Conservation (phyloP, 345 rosid species). For the Anastatica hierochuntica region DNA sequence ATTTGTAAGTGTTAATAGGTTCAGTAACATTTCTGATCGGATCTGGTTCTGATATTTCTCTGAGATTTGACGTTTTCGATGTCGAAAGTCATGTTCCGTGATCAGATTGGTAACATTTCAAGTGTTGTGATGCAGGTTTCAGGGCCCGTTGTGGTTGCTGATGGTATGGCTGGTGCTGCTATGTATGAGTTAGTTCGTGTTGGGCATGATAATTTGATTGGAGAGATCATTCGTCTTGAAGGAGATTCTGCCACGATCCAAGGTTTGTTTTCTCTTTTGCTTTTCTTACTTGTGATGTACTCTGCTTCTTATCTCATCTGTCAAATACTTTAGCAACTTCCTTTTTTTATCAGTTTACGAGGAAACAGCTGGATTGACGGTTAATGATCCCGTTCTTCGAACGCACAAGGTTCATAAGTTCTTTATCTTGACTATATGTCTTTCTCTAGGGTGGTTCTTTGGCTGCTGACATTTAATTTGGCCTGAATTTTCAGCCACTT, state of each 20-base stretch:
- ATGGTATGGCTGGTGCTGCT: not conserved
- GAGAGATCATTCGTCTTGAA: not conserved
- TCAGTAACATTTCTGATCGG: slow-evolving; percentile 16
- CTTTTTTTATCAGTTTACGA: slow-evolving; percentile 61
- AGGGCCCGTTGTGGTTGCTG: not conserved
- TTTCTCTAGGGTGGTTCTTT: not conserved
- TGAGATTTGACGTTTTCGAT: slow-evolving; percentile 5
- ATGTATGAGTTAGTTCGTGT: not conserved
- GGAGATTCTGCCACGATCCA: slow-evolving; percentile 99
- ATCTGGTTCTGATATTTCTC: slow-evolving; percentile 13
- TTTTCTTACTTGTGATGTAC: not conserved
- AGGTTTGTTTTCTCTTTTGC: slow-evolving; percentile 42
- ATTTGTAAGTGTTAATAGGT: not conserved
- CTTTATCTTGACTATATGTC: not conserved
- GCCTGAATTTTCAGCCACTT: slow-evolving; percentile 61
- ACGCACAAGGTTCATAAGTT: slow-evolving; percentile 74
- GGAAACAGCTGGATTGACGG: slow-evolving; percentile 91
- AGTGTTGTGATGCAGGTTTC: not conserved
- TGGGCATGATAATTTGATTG: not conserved
- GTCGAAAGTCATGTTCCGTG: not conserved
- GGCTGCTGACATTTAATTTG: slow-evolving; percentile 9
- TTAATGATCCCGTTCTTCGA: slow-evolving; percentile 90
- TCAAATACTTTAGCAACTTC: too few relatives aligned
- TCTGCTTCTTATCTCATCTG: too few relatives aligned
- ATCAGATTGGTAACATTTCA: slow-evolving; percentile 6